Evolutionary conservation across 208 protist genomes (phyloP).

Genomic region (Trypanosoma rangeli): DNA sequence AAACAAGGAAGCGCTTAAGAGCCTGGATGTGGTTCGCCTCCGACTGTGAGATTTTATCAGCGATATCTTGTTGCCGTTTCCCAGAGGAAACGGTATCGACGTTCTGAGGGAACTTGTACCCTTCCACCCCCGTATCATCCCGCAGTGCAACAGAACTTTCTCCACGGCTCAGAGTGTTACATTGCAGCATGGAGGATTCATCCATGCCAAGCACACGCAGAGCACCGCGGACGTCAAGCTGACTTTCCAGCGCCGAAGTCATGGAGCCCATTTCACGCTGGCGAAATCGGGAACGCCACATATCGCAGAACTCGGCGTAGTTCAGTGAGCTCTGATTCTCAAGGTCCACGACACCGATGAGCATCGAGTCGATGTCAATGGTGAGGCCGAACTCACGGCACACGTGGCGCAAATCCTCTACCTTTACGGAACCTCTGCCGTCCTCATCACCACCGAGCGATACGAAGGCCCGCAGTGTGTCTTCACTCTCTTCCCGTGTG

Average conservation of each 20-base stretch:
- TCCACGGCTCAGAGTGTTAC: not conserved
- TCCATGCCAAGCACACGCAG: constrained; percentile 1
- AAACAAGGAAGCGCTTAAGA: constrained; percentile 55
- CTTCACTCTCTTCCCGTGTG: constrained; percentile 35
- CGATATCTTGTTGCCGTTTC: not conserved
- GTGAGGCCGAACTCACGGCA: constrained; percentile 72
- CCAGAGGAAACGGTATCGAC: not conserved
- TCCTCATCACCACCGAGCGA: constrained; percentile 79
- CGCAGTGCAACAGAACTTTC: not conserved
- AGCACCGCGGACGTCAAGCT: not conserved
- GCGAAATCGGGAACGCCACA: constrained; percentile 35
- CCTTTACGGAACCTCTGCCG: constrained; percentile 48
- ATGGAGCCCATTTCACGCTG: not conserved
- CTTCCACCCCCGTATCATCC: not conserved
- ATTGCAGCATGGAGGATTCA: not conserved
- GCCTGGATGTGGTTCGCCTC: constrained; percentile 60
- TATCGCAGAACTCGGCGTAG: constrained; percentile 70
- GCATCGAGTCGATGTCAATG: constrained; percentile 75
- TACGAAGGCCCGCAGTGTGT: constrained; percentile 79
- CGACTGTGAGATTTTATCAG: constrained; percentile 20
- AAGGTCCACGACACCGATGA: constrained; percentile 44
- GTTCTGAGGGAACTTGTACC: constrained; percentile 7
- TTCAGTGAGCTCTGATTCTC: constrained; percentile 50
- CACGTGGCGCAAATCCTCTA: constrained; percentile 50
- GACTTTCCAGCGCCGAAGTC: not conserved